Base-by-base conservation (phyloP, 495 filamentous ascomycete species). In the Penicillium argentinense region DNA sequence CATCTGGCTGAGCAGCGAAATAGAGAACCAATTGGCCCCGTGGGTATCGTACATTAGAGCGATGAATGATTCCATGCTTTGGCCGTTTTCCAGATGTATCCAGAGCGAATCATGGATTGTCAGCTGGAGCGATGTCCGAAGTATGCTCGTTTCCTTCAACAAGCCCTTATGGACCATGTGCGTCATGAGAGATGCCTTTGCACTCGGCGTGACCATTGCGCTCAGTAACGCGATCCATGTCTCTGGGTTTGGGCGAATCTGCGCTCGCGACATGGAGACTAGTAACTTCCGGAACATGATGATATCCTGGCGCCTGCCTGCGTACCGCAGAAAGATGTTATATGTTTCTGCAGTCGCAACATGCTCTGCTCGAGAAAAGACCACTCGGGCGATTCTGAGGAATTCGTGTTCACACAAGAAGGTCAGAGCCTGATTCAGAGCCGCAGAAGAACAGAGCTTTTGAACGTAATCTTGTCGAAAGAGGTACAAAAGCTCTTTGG, bases 181-280 rank as follows among this genome's bases (percentile, higher is more conserved):
- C 14, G 49, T 47, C 26, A 72, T 51, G 12, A 78, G 33, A 9
- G 47, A 12, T 11, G 51, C 39, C 49, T 69, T 70, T n/a, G 57
- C 55, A 12, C 48, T 54, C 18, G 67, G 58, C 2, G 54, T 60
- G 6, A 65, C 38, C 33, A 73, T 51, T 13, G 57, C 63, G 21
- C 60, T 44, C 24, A 76, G 47, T 11, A 77, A 65, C 6, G 63
- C 49, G 12, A 71, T 30, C 76, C 75, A 78, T 9, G 73, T 78
- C 3, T 63, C n/a, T 23, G 59, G 21, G 38, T 75, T 68, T 13
- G 76, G 74, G 7, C 52, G 49, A 34, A 79, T 56, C 1, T 63
- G 45, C 14, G 53, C 33, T 39, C 54, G 49, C 9, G 52, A 30
- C 73, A 78, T 76, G 17, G 39, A 33, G 4, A 47, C 29, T 16